Conservation (phyloP, 805 yeast species). For the Wickerhamiella azymoides region DNA sequence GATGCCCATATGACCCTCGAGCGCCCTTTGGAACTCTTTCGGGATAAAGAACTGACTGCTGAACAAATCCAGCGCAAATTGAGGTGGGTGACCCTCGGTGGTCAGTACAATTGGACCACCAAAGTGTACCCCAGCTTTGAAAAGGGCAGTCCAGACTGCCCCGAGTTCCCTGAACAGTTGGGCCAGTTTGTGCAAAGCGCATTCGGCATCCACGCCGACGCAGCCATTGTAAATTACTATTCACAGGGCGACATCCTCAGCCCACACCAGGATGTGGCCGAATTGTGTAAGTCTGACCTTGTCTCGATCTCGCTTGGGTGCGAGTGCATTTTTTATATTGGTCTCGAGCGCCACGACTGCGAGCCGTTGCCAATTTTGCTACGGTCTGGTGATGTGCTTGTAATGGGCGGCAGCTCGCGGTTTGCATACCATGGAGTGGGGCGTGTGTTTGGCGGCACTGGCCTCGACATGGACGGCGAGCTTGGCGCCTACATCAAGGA, state of each 20-base stretch:
- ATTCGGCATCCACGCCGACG: conserved; percentile 26
- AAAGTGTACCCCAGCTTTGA: conserved; percentile 29
- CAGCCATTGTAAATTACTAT: conserved; percentile 32
- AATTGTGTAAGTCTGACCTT: conserved; percentile 25
- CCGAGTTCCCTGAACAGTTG: conserved; percentile 22
- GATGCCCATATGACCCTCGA: conserved; percentile 24
- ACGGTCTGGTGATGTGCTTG: conserved; percentile 28
- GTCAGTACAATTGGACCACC: conserved; percentile 33
- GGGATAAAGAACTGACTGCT: conserved; percentile 10
- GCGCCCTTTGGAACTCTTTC: conserved; percentile 24
- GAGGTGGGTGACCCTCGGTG: conserved; percentile 36
- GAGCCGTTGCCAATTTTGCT: conserved; percentile 26
- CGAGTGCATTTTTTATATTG: conserved; percentile 28
- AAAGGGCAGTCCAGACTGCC: conserved; percentile 22
- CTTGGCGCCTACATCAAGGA: conserved; percentile 24
- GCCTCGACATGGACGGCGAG: conserved; percentile 15
- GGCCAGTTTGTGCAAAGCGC: conserved; percentile 15
- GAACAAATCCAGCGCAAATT: conserved; percentile 19
- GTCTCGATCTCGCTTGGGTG: conserved; percentile 30
- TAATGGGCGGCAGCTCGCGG: conserved; percentile 31
- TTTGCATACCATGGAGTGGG: conserved; percentile 32
- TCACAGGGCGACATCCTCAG: conserved; percentile 31
- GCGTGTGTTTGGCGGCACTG: conserved; percentile 24
- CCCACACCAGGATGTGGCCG: conserved; percentile 34
- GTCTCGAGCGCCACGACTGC: conserved; percentile 13